These are phyloP conservation scores for Globisporangium viniferum DNA, from an alignment of 352 stramenopile species.

Conservation along the genomic window DNA sequence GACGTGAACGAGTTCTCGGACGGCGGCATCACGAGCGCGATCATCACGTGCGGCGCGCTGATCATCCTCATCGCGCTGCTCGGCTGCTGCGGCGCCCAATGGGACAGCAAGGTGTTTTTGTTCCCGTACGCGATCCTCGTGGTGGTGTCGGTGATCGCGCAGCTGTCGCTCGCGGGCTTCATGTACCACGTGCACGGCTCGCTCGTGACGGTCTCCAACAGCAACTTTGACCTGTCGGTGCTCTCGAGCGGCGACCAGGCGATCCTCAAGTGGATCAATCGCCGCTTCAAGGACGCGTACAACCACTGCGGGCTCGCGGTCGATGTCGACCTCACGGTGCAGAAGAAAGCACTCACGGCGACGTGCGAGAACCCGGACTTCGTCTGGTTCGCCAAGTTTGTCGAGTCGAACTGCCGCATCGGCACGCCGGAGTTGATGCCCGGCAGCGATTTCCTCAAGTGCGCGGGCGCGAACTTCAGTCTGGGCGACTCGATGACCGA, in stretches of 20 bases:
- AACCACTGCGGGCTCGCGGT: slow-evolving; percentile 62
- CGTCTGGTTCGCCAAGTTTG: slow-evolving; percentile 69
- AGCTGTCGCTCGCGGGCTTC: slow-evolving; percentile 75
- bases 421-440: slow-evolving; percentile 41
- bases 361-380: slow-evolving; percentile 58
- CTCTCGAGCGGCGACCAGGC: slow-evolving; percentile 50
- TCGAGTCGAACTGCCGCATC: slow-evolving; percentile 73
- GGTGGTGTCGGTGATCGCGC: slow-evolving; percentile 70
- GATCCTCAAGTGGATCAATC: slow-evolving; percentile 77
- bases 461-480: slow-evolving; percentile 58
- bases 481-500: slow-evolving; percentile 64
- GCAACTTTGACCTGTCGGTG: slow-evolving; percentile 71
- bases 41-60: slow-evolving; percentile 76
- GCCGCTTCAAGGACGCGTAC: slow-evolving; percentile 75
- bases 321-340: slow-evolving; percentile 53
- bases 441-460: slow-evolving; percentile 68
- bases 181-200: slow-evolving; percentile 79
- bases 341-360: slow-evolving; percentile 38
- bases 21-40: slow-evolving; percentile 67
- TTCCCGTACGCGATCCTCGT: slow-evolving; percentile 82
- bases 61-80: slow-evolving; percentile 78
- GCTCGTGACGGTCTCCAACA: slow-evolving; percentile 53
- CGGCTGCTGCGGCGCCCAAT: slow-evolving; percentile 79
- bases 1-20: slow-evolving; percentile 82
- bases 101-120: slow-evolving; percentile 84